These are phyloP conservation scores for Kodamaea laetipori DNA, from an alignment of 805 yeast genomes.

Conservation along the genomic window DNA sequence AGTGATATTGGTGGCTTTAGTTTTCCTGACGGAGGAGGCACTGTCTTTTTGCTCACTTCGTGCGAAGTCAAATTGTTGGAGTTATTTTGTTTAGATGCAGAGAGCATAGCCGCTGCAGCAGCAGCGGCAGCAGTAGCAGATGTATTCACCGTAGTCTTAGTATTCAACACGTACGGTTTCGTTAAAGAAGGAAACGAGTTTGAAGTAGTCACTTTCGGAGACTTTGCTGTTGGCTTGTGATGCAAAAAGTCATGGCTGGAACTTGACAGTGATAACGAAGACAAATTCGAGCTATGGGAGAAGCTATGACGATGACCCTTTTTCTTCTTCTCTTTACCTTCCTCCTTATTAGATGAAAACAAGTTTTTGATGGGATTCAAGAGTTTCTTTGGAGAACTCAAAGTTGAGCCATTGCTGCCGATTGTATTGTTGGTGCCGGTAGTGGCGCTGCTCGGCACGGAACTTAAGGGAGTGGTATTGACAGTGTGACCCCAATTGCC, in stretches of 20 bases:
- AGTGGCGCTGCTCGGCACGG: conserved; percentile 5
- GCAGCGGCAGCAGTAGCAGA: conserved; percentile 12
- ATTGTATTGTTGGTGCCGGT: background rate
- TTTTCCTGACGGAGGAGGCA: background rate
- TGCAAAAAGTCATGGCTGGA: conserved; percentile 5
- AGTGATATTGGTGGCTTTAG: conserved; percentile 10
- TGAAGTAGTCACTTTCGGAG: conserved; percentile 5
- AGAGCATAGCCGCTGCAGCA: conserved; percentile 13
- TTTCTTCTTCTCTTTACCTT: conserved; percentile 7
- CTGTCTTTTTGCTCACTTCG: background rate
- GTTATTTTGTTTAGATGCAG: conserved; percentile 2
- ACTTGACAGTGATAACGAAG: conserved; percentile 10
- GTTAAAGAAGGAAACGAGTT: conserved; percentile 6
- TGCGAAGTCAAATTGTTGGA: background rate
- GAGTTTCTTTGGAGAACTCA: conserved; percentile 28
- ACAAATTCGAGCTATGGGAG: conserved; percentile 14
- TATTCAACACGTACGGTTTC: conserved; percentile 6
- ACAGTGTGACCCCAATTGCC: background rate
- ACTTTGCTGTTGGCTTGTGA: conserved; percentile 1
- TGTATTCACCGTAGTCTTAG: background rate
- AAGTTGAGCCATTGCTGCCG: conserved; percentile 6
- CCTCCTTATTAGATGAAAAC: conserved; percentile 20
- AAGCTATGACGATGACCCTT: conserved; percentile 13
- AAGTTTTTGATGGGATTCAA: conserved; percentile 30
- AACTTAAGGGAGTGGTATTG: conserved; percentile 6